Evolutionary conservation across 2,329 filamentous ascomycete species (phyloP).

Genomic region (Pleoardoris graminearum): DNA sequence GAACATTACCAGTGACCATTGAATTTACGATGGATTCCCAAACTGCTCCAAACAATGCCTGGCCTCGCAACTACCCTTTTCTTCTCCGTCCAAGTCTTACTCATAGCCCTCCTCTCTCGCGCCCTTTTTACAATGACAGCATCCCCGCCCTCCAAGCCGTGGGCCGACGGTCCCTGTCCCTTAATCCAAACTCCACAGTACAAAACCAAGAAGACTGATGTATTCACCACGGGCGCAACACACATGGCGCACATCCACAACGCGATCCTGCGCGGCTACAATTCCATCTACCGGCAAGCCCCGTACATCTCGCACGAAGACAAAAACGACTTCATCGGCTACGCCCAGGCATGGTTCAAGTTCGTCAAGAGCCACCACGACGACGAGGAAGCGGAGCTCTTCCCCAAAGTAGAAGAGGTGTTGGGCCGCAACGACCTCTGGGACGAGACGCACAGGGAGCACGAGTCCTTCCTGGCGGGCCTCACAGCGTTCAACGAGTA

Average conservation of each 20-base stretch:
- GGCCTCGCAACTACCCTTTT: conserved; percentile 9
- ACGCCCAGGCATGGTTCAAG: conserved; percentile 39
- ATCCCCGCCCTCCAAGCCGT: conserved; percentile 19
- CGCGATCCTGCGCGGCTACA: conserved; percentile 46
- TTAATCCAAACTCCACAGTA: conserved; percentile 36
- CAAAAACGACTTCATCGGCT: conserved; percentile 43
- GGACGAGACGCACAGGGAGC: conserved; percentile 38
- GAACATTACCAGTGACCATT: too few species aligned
- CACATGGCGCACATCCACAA: conserved; percentile 49
- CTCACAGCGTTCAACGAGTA: conserved; percentile 31
- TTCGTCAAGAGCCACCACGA: conserved; percentile 44
- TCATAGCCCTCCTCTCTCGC: conserved; percentile 13
- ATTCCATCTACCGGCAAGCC: conserved; percentile 47
- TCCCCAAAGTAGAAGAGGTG: conserved; percentile 39
- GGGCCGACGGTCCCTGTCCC: conserved; percentile 37
- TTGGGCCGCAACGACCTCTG: conserved; percentile 34
- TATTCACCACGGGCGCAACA: conserved; percentile 40
- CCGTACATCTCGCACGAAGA: conserved; percentile 35
- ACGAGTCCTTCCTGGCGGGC: conserved; percentile 37
- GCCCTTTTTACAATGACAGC: conserved; percentile 15
- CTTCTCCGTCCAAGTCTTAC: conserved; percentile 13
- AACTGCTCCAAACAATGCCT: neutral
- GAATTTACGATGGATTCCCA: neutral
- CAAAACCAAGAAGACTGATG: conserved; percentile 38
- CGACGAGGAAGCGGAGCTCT: conserved; percentile 43